phyloP scores from a whole-genome alignment of 352 stramenopile genomes.

The Globisporangium carolinianum region DNA sequence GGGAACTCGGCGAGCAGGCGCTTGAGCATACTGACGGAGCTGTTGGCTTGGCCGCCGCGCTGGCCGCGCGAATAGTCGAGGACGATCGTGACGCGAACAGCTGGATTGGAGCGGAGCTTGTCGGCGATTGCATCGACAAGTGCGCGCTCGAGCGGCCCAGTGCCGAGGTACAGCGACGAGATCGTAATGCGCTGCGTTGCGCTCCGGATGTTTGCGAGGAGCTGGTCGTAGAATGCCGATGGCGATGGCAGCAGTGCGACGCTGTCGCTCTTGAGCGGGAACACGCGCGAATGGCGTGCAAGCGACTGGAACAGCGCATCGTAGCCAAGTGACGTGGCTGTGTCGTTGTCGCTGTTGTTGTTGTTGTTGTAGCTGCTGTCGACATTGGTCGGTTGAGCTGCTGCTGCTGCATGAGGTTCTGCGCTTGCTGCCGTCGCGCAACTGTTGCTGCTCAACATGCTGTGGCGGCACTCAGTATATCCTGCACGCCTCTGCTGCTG shows the following conservation, averaged over 20 bases:
- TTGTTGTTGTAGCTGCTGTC: too few relatives aligned
- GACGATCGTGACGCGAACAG: constrained; percentile 54
- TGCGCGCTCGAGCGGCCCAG: constrained; percentile 35
- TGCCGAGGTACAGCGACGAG: constrained; percentile 71
- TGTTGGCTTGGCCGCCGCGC: constrained; percentile 28
- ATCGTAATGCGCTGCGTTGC: constrained; percentile 32
- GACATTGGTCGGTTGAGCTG: too few relatives aligned
- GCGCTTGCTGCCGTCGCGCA: too few relatives aligned
- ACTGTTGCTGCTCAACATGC: too few relatives aligned
- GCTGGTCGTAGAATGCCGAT: too few relatives aligned
- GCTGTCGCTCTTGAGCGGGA: constrained; percentile 44
- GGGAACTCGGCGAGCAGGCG: constrained; percentile 41
- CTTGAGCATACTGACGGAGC: constrained; percentile 58
- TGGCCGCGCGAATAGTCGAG: constrained; percentile 71
- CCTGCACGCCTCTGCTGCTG: too few relatives aligned
- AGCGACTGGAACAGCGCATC: constrained; percentile 50
- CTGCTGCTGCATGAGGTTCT: too few relatives aligned
- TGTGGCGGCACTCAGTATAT: too few relatives aligned
- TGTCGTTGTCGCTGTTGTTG: too few relatives aligned
- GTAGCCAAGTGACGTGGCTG: constrained; percentile 18
- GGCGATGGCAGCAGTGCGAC: constrained; percentile 45
- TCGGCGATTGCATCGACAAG: constrained; percentile 39
- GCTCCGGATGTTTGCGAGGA: constrained; percentile 42
- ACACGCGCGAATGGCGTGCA: constrained; percentile 46
- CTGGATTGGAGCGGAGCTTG: constrained; percentile 27